A percentile compares a stretch with the other conserved stretches of the same genome.
Conservation (phyloP, 768 basidiomycete genomes). For the Kwoniella dejecticola region DNA sequence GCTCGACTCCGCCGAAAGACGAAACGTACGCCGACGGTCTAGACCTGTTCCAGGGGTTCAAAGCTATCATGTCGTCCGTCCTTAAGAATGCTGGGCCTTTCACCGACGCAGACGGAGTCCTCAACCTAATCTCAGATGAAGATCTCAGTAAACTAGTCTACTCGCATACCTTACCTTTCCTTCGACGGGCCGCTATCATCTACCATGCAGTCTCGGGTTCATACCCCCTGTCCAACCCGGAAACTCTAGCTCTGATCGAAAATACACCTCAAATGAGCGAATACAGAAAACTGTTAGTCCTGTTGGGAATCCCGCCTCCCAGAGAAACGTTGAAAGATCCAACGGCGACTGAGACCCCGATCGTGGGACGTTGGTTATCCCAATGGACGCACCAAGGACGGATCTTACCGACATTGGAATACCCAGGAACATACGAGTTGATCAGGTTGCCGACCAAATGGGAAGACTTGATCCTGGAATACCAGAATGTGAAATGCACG, state of each 20-base stretch:
- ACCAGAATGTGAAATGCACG: conserved; percentile 70
- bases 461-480: conserved; percentile 77
- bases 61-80: conserved; percentile 35
- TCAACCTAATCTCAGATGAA: conserved; percentile 72
- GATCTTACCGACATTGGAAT: conserved; percentile 74
- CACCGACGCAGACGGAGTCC: conserved; percentile 50
- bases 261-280: conserved; percentile 60
- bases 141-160: conserved; percentile 84
- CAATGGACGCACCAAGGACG: conserved; percentile 82
- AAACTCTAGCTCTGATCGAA: conserved; percentile 53
- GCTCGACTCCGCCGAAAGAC: conserved; percentile 56
- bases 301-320: conserved; percentile 77
- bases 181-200: conserved; percentile 82
- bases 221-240: conserved; percentile 31
- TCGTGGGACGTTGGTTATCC: conserved; percentile 83
- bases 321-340: conserved; percentile 59
- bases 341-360: conserved; percentile 41
- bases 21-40: conserved; percentile 62
- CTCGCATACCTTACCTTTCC: conserved; percentile 84
- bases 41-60: conserved; percentile 75
- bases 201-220: conserved; percentile 65
- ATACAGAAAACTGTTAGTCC: conserved; percentile 71
- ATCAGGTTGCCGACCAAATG: conserved; percentile 76
- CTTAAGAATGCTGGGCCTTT: conserved; percentile 43
- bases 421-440: conserved; percentile 78